Percentiles rank a stretch among this genome's conserved stretches.
These are phyloP conservation scores for Flaveria trinervia DNA, from an alignment of 129 eudicot species.

Conservation along the genomic window DNA sequence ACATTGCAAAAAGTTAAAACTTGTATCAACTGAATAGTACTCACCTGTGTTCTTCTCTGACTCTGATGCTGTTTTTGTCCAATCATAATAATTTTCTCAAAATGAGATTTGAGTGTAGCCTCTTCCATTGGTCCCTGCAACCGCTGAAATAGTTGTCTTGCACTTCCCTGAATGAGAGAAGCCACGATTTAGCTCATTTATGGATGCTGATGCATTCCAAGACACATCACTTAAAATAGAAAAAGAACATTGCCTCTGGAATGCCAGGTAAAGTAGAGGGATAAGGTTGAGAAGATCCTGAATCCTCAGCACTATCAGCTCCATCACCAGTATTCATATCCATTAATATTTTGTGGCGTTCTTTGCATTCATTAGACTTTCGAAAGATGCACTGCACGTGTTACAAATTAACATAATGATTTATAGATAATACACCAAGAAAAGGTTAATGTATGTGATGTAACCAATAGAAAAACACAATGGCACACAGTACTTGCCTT, in stretches of 20 bases:
- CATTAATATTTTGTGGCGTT: constrained; percentile 72
- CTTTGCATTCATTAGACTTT: constrained; percentile 84
- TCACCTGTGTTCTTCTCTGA: constrained; percentile 62
- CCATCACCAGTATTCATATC: constrained; percentile 83
- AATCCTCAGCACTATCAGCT: constrained; percentile 92
- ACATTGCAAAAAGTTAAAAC: background rate
- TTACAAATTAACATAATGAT: constrained; percentile 15
- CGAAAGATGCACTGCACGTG: constrained; percentile 75
- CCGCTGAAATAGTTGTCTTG: constrained; percentile 86
- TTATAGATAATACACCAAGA: background rate
- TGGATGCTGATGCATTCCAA: background rate
- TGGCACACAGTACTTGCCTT: constrained; percentile 49
- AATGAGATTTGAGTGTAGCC: constrained; percentile 82
- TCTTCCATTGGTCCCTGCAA: constrained; percentile 97
- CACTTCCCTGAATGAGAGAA: constrained; percentile 74
- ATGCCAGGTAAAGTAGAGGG: constrained; percentile 94
- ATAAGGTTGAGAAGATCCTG: constrained; percentile 92
- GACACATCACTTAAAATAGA: background rate
- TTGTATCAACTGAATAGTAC: background rate
- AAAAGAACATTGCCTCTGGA: constrained; percentile 60
- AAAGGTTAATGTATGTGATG: background rate
- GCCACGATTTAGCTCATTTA: constrained; percentile 9
- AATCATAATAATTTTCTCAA: constrained; percentile 69
- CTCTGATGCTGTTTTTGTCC: constrained; percentile 63
- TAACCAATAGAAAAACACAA: background rate